phyloP scores from a whole-genome alignment of 2,329 filamentous ascomycete genomes.

The Calonectria pauciramosa region DNA sequence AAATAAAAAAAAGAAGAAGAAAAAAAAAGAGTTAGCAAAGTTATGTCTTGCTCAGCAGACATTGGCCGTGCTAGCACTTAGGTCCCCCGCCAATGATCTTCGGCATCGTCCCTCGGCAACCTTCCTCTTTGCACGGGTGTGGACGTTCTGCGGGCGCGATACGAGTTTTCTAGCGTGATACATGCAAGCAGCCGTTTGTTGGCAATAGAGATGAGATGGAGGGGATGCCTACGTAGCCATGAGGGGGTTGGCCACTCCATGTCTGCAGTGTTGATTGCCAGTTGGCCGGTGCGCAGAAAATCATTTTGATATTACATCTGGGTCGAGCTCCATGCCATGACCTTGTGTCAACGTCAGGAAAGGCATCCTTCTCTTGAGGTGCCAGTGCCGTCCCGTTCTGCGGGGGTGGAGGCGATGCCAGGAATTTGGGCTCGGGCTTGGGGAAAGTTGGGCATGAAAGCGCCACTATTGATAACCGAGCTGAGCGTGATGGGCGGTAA shows the following conservation, averaged over 20 bases:
- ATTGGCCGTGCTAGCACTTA: neutral
- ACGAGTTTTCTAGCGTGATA: slow-evolving; percentile 24
- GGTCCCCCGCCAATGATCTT: slow-evolving; percentile 4
- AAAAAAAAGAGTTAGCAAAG: neutral
- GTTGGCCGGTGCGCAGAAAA: slow-evolving; percentile 28
- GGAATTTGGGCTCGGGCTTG: slow-evolving; percentile 26
- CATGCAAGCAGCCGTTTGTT: slow-evolving; percentile 6
- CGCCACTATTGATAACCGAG: slow-evolving; percentile 20
- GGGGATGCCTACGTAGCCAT: slow-evolving; percentile 8
- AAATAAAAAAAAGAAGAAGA: neutral
- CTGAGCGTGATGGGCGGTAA: slow-evolving; percentile 20
- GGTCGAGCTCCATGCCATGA: slow-evolving; percentile 1
- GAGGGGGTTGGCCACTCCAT: slow-evolving; percentile 15
- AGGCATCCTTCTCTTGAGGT: neutral
- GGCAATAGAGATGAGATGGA: slow-evolving; percentile 19
- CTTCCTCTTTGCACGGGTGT: slow-evolving; percentile 11
- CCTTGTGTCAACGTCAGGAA: slow-evolving; percentile 15
- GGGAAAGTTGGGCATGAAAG: slow-evolving; percentile 42
- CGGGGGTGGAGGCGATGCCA: slow-evolving; percentile 27
- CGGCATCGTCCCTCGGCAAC: neutral
- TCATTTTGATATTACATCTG: slow-evolving; percentile 20
- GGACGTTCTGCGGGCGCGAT: slow-evolving; percentile 10
- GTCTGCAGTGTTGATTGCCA: slow-evolving; percentile 4
- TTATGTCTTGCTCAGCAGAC: neutral
- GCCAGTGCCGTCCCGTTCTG: slow-evolving; percentile 12